These are phyloP conservation scores for Fusarium ramigenum DNA, from an alignment of 2,329 filamentous ascomycete genomes.

Conservation along the genomic window DNA sequence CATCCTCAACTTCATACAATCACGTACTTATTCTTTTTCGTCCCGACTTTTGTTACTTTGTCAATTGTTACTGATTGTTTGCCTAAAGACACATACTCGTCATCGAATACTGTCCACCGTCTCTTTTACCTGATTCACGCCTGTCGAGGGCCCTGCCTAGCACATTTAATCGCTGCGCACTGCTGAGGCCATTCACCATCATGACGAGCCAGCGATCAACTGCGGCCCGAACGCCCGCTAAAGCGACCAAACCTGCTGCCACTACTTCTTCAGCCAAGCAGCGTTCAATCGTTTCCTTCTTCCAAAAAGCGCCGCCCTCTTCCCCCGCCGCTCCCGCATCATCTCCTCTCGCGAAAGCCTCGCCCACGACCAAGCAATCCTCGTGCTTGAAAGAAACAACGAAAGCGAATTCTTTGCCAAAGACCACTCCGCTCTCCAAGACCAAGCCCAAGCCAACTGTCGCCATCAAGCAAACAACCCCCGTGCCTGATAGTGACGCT, in stretches of 20 bases:
- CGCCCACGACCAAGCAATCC: slow-evolving; percentile 45
- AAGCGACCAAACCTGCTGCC: slow-evolving; percentile 43
- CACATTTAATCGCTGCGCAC: background rate
- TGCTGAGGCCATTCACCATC: slow-evolving; percentile 16
- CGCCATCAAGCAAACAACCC: slow-evolving; percentile 62
- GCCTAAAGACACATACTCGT: background rate
- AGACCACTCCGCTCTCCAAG: slow-evolving; percentile 55
- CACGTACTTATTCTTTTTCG: background rate
- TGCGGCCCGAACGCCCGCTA: slow-evolving; percentile 49
- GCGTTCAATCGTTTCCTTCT: slow-evolving; percentile 56
- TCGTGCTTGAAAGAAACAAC: slow-evolving; percentile 54
- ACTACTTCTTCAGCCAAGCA: slow-evolving; percentile 51
- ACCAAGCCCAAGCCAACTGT: slow-evolving; percentile 44
- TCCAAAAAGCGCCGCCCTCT: slow-evolving; percentile 53
- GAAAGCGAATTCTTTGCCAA: slow-evolving; percentile 52
- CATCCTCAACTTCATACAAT: background rate
- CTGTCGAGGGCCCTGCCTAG: background rate
- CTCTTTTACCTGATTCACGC: slow-evolving; percentile 29
- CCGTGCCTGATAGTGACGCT: slow-evolving; percentile 83
- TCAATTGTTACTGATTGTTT: slow-evolving; percentile 2
- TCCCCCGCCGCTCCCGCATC: slow-evolving; percentile 47
- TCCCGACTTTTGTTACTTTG: slow-evolving; percentile 8
- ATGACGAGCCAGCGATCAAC: slow-evolving; percentile 46
- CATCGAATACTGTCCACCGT: background rate
- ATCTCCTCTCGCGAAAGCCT: slow-evolving; percentile 46